Evolutionary conservation across 2,329 filamentous ascomycete genomes (phyloP), one percentile per base, ranked within the genome.

Genomic region (Trichoderma atroviride): DNA sequence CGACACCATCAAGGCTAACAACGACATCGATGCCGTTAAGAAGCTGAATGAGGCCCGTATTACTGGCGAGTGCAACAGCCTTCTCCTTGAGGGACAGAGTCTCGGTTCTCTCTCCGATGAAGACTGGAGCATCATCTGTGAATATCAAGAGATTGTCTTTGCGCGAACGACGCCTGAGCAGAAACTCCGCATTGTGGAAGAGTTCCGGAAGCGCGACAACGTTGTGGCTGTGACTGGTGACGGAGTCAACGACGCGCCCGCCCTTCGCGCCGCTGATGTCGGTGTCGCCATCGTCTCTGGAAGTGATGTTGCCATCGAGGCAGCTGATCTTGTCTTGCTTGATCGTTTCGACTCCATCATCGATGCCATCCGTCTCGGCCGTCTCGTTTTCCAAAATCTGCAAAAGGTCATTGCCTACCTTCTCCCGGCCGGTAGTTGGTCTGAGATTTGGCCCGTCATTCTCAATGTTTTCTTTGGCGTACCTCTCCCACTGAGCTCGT

Each of bases 151-250:
- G 72, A 84, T 92, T 24, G 89, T 92, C 22, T 89, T 91, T 72
- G 89, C 90, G 19, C 85, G 90, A 24, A 91, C 89, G 67, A 88
- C 89, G 0, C 90, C 90, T 0, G 85, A 89, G 69, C 91, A 91
- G 47, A 92, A 92, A 75, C 87, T 91, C 9, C 86, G 89, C 53
- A 92, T 92, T 83, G 91, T 93, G 57, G 86, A 89, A 69, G 89
- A 89, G 59, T 83, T 92, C 27, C 89, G 91, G 72, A 77, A 80
- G 24, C 80, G 86, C 16, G 85, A 86, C 24, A 86, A 88, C 33
- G 86, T 86, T 1, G 89, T 88, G 13, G 90, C 89, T 40, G 91
- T 92, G 81, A 92, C 90, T n/a, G 91, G 91, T 35, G 91, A 93
- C 71, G 89, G 89, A 11, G 90, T 89, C 10, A 91, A 91, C 69